A percentile compares a stretch with the other conserved stretches of the same genome.
Conservation (phyloP, 2,329 filamentous ascomycete genomes). For the Fusarium sacchari region DNA sequence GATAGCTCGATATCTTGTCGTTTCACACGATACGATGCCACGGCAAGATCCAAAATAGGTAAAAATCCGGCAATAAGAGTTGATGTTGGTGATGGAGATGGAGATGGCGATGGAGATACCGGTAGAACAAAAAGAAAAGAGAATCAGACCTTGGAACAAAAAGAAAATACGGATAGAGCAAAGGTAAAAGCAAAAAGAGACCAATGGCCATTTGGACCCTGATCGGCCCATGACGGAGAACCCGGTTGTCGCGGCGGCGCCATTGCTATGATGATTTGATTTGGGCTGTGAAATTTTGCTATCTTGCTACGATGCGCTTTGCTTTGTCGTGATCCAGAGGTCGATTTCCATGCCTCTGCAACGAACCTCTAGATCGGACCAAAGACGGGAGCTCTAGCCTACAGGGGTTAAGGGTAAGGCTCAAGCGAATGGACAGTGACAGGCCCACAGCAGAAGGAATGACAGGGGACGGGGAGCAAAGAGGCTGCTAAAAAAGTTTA, state of each 20-base stretch:
- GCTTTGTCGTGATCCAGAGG: neutral
- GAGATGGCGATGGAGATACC: neutral
- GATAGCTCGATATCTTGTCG: neutral
- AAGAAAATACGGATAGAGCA: neutral
- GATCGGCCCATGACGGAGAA: conserved; percentile 11
- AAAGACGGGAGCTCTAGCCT: conserved; percentile 33
- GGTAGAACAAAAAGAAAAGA: neutral
- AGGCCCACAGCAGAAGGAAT: neutral
- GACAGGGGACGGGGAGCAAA: neutral
- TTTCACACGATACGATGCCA: neutral
- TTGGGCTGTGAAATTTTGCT: neutral
- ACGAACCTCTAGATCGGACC: conserved; percentile 42
- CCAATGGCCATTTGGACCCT: conserved; percentile 14
- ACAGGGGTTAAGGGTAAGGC: conserved; percentile 30
- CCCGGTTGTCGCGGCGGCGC: conserved; percentile 2
- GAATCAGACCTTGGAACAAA: neutral
- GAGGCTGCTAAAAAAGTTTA: conserved; percentile 5
- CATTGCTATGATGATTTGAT: conserved; percentile 4
- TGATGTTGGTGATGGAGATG: neutral
- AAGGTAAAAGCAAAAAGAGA: neutral
- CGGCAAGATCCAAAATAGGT: neutral
- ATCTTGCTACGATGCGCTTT: neutral
- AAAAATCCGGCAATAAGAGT: neutral
- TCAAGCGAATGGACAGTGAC: conserved; percentile 5
- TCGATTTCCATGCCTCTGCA: conserved; percentile 40